A percentile compares a stretch with the other conserved stretches of the same genome.
Conservation (phyloP, 306 rosid species). For the Astragalus glycyphyllos region DNA sequence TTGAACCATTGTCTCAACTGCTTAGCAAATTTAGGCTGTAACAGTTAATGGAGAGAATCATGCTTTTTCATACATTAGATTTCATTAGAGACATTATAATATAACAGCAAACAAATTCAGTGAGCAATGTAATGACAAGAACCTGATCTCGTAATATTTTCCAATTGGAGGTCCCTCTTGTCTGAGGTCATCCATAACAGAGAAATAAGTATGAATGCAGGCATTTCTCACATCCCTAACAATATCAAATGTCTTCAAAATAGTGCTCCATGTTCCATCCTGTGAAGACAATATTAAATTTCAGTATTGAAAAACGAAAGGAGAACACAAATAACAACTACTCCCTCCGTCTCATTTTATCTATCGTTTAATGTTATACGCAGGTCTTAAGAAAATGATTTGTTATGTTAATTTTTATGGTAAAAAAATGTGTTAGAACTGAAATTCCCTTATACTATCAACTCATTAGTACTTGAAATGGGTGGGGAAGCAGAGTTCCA, state of each 20-base stretch:
- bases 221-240: slow-evolving; percentile 73
- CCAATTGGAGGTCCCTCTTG: slow-evolving; percentile 55
- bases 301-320: slow-evolving; percentile 31
- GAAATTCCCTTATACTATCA: too few relatives aligned
- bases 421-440: too few relatives aligned
- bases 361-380: too few relatives aligned
- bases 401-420: too few relatives aligned
- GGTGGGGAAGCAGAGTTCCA: too few relatives aligned
- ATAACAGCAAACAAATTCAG: neutral
- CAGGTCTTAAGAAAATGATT: too few relatives aligned
- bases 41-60: too few relatives aligned
- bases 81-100: slow-evolving; percentile 4
- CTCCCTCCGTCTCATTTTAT: too few relatives aligned
- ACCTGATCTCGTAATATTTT: slow-evolving; percentile 83
- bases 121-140: slow-evolving; percentile 26
- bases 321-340: slow-evolving; percentile 29
- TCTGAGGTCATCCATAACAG: slow-evolving; percentile 71
- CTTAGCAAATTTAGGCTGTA: too few relatives aligned
- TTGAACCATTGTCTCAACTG: too few relatives aligned
- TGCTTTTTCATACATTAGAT: too few relatives aligned
- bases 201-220: slow-evolving; percentile 72
- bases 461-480: too few relatives aligned
- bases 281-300: slow-evolving; percentile 49
- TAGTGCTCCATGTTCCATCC: slow-evolving; percentile 85
- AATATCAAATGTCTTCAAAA: slow-evolving; percentile 58